phyloP scores from a whole-genome alignment of 176 grass and related monocot genomes.

The Pharus latifolius region DNA sequence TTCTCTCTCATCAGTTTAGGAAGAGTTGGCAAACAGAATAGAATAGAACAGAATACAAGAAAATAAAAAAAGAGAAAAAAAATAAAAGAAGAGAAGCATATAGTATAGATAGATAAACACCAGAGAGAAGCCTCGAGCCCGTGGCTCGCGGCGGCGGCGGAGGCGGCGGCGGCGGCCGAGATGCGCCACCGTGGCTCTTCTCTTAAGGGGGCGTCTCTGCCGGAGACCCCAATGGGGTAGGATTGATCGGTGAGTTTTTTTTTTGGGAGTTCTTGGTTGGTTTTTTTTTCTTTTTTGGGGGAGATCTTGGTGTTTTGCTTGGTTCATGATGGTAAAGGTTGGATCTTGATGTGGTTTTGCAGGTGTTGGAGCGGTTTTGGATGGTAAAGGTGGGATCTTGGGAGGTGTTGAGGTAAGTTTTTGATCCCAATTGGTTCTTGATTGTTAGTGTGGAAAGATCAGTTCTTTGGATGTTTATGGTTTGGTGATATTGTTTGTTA shows the following conservation, averaged over 20 bases:
- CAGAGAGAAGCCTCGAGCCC: not conserved
- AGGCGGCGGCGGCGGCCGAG: not conserved
- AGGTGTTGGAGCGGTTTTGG: not conserved
- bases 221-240: not conserved
- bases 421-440: not conserved
- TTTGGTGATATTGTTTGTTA: no score
- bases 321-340: not conserved
- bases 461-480: not conserved
- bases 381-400: not conserved
- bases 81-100: not conserved
- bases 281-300: not conserved
- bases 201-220: not conserved
- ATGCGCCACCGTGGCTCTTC: not conserved
- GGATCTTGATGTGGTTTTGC: not conserved
- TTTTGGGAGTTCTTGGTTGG: not conserved
- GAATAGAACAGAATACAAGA: not conserved
- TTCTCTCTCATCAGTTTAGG: not conserved
- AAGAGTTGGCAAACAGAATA: constrained; percentile 3
- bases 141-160: not conserved
- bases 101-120: not conserved
- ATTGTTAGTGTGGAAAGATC: not conserved
- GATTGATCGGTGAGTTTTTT: not conserved
- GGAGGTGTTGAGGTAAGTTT: not conserved
- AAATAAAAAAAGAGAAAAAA: not conserved
- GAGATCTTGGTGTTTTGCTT: not conserved